A percentile compares a stretch with the other conserved stretches of the same genome.
These are phyloP conservation scores for Diaporthe longicolla DNA, from an alignment of 2,329 filamentous ascomycete species.

Conservation along the genomic window DNA sequence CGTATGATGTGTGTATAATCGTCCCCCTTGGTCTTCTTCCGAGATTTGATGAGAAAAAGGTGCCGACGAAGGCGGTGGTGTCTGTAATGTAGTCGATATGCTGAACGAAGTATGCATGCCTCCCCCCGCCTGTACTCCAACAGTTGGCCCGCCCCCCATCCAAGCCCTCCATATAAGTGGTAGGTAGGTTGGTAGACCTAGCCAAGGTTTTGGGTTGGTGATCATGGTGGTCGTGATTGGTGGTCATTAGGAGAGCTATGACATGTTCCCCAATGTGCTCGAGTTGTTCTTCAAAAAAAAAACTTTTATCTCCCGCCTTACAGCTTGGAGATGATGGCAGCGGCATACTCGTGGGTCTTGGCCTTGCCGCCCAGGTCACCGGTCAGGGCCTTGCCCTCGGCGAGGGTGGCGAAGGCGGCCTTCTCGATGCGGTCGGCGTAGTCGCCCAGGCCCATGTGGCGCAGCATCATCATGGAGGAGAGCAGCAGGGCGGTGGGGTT, in stretches of 20 bases:
- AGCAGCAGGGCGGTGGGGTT: conserved; percentile 98
- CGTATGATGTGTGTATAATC: neutral
- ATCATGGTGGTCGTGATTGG: conserved; percentile 8
- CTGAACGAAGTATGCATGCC: conserved; percentile 23
- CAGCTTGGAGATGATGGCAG: conserved; percentile 85
- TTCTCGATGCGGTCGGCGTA: conserved; percentile 91
- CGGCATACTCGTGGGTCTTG: conserved; percentile 95
- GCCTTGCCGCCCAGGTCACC: conserved; percentile 96
- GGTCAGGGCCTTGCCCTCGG: conserved; percentile 96
- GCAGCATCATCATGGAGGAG: conserved; percentile 99
- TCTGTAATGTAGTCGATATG: conserved; percentile 34
- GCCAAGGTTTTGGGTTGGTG: neutral
- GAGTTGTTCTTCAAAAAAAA: neutral
- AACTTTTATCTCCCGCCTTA: conserved; percentile 57
- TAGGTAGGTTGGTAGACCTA: neutral
- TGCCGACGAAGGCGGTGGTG: conserved; percentile 30
- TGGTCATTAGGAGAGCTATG: neutral
- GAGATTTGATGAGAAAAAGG: conserved; percentile 25
- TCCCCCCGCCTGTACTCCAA: conserved; percentile 22
- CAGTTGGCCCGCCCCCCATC: conserved; percentile 24
- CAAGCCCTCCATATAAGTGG: conserved; percentile 17
- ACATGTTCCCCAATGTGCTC: neutral
- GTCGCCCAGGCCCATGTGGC: conserved; percentile 93
- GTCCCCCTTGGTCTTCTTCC: neutral
- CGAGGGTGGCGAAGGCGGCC: conserved; percentile 94